phyloP scores from a whole-genome alignment of 1,284 basidiomycete genomes.

The Exobasidium cylindrosporum region DNA sequence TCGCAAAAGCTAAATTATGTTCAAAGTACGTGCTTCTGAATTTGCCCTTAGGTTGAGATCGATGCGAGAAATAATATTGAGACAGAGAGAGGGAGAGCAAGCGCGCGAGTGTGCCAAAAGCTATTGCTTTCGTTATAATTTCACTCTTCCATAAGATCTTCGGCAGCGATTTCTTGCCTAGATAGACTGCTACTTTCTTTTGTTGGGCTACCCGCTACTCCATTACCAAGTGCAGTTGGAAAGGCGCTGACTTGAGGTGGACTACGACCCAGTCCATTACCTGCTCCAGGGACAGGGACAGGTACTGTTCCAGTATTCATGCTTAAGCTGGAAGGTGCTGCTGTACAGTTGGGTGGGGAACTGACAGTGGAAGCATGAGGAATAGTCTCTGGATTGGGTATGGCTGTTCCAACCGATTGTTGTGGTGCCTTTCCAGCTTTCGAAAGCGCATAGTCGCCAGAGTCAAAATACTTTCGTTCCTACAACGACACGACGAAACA shows the following conservation, averaged over 20 bases:
- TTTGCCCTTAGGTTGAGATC: no score
- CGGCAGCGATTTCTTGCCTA: conserved; percentile 35
- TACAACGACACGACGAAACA: no score
- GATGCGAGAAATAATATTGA: no score
- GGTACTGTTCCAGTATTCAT: conserved; percentile 6
- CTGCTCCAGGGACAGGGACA: conserved; percentile 17
- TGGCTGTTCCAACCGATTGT: conserved; percentile 83
- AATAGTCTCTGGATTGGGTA: conserved; percentile 77
- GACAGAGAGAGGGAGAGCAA: no score
- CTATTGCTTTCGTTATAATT: no score
- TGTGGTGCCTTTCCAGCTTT: conserved; percentile 88
- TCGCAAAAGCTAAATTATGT: no score
- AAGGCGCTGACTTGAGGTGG: conserved; percentile 36
- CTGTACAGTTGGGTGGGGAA: conserved; percentile 22
- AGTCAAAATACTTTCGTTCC: conserved; percentile 98
- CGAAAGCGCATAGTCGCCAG: conserved; percentile 91
- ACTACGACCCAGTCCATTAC: conserved; percentile 6
- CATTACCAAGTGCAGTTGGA: conserved; percentile 24
- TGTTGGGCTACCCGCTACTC: conserved; percentile 29
- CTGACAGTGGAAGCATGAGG: conserved; percentile 54
- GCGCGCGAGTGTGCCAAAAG: no score
- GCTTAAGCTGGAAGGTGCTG: conserved; percentile 9
- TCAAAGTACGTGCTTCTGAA: no score
- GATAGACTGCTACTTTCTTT: conserved; percentile 44
- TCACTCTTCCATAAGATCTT: conserved; percentile 43